Base-by-base conservation (phyloP, 2,329 filamentous ascomycete species). In the Pseudopyrenochaeta lycopersici region DNA sequence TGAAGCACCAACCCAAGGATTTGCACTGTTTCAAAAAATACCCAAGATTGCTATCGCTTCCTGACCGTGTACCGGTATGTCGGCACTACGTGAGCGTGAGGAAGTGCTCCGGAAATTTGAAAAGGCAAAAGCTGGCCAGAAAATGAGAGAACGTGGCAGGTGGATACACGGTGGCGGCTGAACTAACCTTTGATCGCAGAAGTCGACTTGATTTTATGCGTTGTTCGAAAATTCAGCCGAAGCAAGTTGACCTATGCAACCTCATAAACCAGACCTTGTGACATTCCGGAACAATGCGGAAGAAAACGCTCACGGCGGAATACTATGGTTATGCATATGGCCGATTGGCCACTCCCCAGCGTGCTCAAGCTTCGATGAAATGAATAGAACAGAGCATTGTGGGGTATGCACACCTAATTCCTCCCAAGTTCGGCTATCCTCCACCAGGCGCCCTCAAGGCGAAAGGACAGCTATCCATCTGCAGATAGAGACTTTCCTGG, bases 401-500 rank as follows among this genome's bases (percentile, higher is more conserved):
- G 6, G n/a, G 23, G 20, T n/a, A 18, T 42, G 40, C 14, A 30
- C n/a, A 14, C 35, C 10, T 33, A 3, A 4, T 27, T n/a, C 33
- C 21, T 27, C 45, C 35, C 35, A 23, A 17, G 27, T 20, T 21
- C 35, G 29, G 17, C 36, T 33, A 2, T 39, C 14, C 18, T n/a
- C 20, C 18, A 5, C n/a, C 20, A 23, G 14, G 7, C 11, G 36
- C 10, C 14, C n/a, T n/a, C 27, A 38, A 35, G 21, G 18, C 29
- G 17, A 5, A 48, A 32, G 20, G 47, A 21, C 5, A 11, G 7
- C 27, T 21, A 27, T 57, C 36, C 62, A 27, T 56, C 60, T 18
- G 52, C 60, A 7, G 66, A 68, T 38, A 74, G 46, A 32, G 70
- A 72, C 54, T 63, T 70, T 12, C 73, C 73, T 5, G 73, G 73